These are phyloP conservation scores for Chlorella sp. DNA, from an alignment of 139 green algal species.

Conservation along the genomic window DNA sequence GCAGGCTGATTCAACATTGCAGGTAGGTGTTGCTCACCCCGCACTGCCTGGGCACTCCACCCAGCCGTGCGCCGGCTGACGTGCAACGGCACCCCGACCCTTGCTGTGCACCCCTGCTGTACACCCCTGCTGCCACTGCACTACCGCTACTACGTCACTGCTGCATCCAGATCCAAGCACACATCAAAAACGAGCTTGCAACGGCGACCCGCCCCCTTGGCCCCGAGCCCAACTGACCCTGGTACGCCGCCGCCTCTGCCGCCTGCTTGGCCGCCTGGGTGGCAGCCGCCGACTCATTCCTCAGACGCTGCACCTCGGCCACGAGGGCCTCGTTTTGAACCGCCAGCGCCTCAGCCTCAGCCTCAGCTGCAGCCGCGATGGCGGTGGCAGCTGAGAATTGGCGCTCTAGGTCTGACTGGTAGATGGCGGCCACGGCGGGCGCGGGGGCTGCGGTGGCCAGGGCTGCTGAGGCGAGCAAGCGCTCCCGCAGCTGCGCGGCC, in stretches of 20 bases:
- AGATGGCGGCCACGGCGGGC: not conserved
- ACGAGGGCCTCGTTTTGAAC: slow-evolving; percentile 7
- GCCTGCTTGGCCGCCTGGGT: not conserved
- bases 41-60: too few species aligned
- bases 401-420: not conserved
- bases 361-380: slow-evolving; percentile 2
- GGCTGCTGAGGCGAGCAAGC: not conserved
- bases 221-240: too few species aligned
- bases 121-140: too few species aligned
- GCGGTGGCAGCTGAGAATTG: not conserved
- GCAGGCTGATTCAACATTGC: too few species aligned
- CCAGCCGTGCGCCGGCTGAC: too few species aligned
- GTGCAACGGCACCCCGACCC: too few species aligned
- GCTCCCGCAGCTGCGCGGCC: not conserved
- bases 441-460: not conserved
- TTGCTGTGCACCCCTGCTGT: too few species aligned
- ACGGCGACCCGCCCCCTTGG: too few species aligned
- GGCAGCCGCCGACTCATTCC: not conserved
- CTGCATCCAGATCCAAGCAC: too few species aligned
- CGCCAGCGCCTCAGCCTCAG: slow-evolving; percentile 16
- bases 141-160: too few species aligned
- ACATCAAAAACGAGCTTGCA: too few species aligned
- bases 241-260: not conserved
- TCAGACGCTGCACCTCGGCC: slow-evolving; percentile 17
- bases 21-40: too few species aligned